These are phyloP conservation scores for Mrakia blollopis DNA, from an alignment of 768 basidiomycete species.

Conservation along the genomic window DNA sequence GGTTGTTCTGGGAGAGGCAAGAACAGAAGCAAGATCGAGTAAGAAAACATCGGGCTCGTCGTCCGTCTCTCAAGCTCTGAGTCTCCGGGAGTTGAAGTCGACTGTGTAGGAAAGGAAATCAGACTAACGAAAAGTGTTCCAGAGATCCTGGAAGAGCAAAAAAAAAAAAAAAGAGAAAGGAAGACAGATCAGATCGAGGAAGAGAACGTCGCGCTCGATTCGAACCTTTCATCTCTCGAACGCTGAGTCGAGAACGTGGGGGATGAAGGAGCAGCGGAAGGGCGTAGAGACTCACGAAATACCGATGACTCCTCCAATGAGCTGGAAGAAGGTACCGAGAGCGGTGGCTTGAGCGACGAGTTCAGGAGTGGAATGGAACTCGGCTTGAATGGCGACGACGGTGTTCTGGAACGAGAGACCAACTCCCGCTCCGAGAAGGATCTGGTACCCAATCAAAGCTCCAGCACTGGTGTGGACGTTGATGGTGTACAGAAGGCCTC, in stretches of 20 bases:
- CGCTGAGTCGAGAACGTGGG: no score
- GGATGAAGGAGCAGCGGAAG: no score
- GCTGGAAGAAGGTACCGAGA: conserved; percentile 42
- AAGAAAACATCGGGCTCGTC: conserved; percentile 39
- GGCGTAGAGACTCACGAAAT: no score
- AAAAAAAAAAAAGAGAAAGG: no score
- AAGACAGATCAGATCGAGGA: no score
- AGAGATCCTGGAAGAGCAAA: no score
- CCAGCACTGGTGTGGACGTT: conserved; percentile 36
- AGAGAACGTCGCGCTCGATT: no score
- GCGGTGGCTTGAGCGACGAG: conserved; percentile 45
- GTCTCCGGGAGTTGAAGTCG: no score
- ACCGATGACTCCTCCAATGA: conserved; percentile 40
- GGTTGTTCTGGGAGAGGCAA: conserved; percentile 35
- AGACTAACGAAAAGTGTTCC: conserved; percentile 41
- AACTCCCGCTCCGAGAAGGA: conserved; percentile 46
- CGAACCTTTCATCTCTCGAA: no score
- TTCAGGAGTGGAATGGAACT: conserved; percentile 39
- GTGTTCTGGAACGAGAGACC: conserved; percentile 36
- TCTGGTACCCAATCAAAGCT: conserved; percentile 47
- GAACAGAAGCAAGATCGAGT: neutral
- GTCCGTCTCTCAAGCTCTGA: neutral
- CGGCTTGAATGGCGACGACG: conserved; percentile 48
- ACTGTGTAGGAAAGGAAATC: no score
- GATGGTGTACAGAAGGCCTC: conserved; percentile 47